Percentiles rank a stretch among this genome's conserved stretches.
Evolutionary conservation across 148 eudicot genomes (phyloP).

Genomic region (Chenopodium berlandieri): DNA sequence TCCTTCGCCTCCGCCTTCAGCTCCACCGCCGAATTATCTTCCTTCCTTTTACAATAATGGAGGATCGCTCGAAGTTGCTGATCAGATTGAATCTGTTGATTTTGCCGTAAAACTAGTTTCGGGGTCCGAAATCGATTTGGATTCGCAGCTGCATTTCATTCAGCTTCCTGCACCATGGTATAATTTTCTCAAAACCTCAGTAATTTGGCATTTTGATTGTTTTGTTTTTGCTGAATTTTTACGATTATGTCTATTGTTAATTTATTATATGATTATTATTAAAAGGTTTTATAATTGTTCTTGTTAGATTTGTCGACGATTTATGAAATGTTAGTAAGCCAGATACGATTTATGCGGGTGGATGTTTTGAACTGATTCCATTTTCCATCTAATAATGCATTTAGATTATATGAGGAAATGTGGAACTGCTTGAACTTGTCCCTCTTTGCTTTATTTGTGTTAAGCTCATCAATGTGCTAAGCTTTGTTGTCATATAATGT

Average conservation of each 20-base stretch:
- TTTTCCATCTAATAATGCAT: neutral
- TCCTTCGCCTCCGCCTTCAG: slow-evolving; percentile 33
- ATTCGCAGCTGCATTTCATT: slow-evolving; percentile 13
- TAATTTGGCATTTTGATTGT: neutral
- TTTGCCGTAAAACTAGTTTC: slow-evolving; percentile 21
- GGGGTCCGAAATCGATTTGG: slow-evolving; percentile 15
- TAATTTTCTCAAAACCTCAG: neutral
- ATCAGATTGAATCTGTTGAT: slow-evolving; percentile 20
- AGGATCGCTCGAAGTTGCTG: slow-evolving; percentile 19
- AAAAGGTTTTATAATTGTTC: neutral
- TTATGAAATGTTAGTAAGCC: neutral
- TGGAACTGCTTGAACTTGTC: neutral
- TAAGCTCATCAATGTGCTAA: neutral
- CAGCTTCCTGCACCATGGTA: slow-evolving; percentile 71
- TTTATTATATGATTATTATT: too few species aligned
- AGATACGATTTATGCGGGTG: neutral
- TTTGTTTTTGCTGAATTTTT: neutral
- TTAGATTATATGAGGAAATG: neutral
- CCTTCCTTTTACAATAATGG: neutral
- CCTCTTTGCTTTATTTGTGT: neutral
- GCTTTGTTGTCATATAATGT: neutral
- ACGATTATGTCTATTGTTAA: too few species aligned
- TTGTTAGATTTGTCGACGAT: neutral
- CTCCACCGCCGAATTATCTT: slow-evolving; percentile 33
- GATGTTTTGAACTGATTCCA: too few species aligned